Conservation (phyloP, 2,329 filamentous ascomycete species). For the Trichoderma sp. region DNA sequence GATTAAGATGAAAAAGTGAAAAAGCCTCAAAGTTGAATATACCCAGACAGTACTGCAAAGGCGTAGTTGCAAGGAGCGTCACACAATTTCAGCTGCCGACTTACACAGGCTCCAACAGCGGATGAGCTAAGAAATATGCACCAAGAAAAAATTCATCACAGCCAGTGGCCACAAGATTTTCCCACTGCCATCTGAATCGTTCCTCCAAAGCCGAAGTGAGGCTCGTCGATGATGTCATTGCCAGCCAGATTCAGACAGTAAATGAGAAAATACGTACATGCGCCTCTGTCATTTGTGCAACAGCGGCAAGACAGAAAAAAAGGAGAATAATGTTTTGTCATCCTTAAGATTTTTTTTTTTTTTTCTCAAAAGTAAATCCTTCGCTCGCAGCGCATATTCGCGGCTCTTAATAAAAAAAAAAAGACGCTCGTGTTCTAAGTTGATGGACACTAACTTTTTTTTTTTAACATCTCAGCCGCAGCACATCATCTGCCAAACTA, state of each 20-base stretch:
- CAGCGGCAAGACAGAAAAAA: background rate
- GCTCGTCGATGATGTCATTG: background rate
- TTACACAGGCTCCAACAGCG: background rate
- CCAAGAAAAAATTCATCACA: background rate
- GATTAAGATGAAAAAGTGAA: background rate
- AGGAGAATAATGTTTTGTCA: background rate
- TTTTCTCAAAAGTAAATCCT: constrained; percentile 1
- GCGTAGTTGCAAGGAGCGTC: background rate
- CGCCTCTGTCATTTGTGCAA: background rate
- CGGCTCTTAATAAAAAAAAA: background rate
- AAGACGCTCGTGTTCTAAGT: background rate
- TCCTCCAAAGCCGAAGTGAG: background rate
- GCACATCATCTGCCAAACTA: constrained; percentile 14
- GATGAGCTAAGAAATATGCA: background rate
- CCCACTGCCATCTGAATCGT: background rate
- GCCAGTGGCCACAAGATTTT: background rate
- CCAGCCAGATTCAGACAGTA: background rate
- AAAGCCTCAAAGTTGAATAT: background rate
- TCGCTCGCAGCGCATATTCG: constrained; percentile 10
- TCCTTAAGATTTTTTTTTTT: background rate
- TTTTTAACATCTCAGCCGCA: background rate
- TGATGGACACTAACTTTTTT: background rate
- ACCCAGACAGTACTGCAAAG: background rate
- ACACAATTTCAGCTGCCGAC: background rate
- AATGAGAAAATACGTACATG: background rate